Evolutionary conservation across 768 basidiomycete genomes (phyloP).

Genomic region (Macrolepiota albuminosa): DNA sequence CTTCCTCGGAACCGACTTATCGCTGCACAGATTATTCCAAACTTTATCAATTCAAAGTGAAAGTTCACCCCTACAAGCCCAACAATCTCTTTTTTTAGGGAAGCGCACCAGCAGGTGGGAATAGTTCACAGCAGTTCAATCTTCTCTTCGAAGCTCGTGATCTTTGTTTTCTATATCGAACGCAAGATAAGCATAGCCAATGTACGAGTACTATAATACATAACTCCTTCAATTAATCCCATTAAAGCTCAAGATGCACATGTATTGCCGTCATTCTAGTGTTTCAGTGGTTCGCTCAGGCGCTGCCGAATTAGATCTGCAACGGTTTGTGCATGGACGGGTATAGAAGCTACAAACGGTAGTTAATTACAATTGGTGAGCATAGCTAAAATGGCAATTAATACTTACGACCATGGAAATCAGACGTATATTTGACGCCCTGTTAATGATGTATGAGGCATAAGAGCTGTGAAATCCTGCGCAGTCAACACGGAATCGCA

Average conservation of each 20-base stretch:
- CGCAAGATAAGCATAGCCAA: background rate
- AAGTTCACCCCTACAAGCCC: background rate
- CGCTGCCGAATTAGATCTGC: slow-evolving; percentile 6
- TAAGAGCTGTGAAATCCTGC: background rate
- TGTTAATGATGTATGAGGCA: background rate
- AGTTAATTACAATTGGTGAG: background rate
- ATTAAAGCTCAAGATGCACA: background rate
- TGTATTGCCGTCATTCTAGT: background rate
- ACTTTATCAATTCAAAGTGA: background rate
- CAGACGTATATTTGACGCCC: slow-evolving; percentile 1
- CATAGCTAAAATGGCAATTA: background rate
- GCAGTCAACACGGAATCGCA: slow-evolving; percentile 1
- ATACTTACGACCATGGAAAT: slow-evolving; percentile 6
- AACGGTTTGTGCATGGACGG: slow-evolving; percentile 5
- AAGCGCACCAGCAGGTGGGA: background rate
- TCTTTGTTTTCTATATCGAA: background rate
- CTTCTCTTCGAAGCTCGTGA: background rate
- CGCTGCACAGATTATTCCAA: background rate
- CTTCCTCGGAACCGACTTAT: background rate
- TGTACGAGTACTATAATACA: background rate
- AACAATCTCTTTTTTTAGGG: background rate
- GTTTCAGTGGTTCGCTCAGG: background rate
- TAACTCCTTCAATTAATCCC: background rate
- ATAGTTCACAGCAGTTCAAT: background rate
- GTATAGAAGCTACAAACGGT: slow-evolving; percentile 6